Base-by-base conservation (phyloP, 352 stramenopile species). In the Pythium coloratum region DNA sequence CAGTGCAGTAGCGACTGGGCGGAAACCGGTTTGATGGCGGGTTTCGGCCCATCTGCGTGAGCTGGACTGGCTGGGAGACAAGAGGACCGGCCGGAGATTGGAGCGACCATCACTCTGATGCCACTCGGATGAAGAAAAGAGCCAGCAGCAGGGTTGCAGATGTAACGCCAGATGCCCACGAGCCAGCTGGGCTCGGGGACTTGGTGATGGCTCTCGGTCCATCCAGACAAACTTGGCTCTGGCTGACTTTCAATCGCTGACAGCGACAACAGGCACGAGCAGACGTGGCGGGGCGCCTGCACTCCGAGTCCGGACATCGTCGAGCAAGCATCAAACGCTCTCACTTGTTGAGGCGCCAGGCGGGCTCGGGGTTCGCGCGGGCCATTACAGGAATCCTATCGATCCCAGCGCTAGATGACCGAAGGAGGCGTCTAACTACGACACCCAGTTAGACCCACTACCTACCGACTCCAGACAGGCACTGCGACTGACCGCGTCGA, bases 371-470 rank as follows among this genome's bases (percentile, higher is more conserved):
- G 24, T 55, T 55, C 49, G 49, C 49, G 49, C 49, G 8, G 49
- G 49, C 49, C 49, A 55, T 55, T 36, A 55, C 28, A 55, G 49
- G 28, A 55, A 55, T 36, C 28, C 26, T 20, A 55, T 55, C 49
- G 24, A 36, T 16, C 24, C 49, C 9, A 55, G 24, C 28, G 24
- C 49, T 55, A n/a, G 10, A 55, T 55, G 49, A 26, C 26, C 24
- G 49, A 24, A 32, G 28, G 49, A 7, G 49, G 26, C 24, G 49
- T 36, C 49, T 34, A 55, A 55, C 49, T 55, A 5, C 46, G 20
- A 9, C 46, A 53, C 46, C 46, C 20, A 53, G 46, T 20, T 53
- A 30, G 16, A 24, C 46, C 20, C 46, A 20, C 42, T 6, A 50
- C 42, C 46, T 5, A 53, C 46, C 46, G 46, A 53, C 46, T 53